Base-by-base conservation (phyloP, 345 rosid genomes). In the Brassica nigra region DNA sequence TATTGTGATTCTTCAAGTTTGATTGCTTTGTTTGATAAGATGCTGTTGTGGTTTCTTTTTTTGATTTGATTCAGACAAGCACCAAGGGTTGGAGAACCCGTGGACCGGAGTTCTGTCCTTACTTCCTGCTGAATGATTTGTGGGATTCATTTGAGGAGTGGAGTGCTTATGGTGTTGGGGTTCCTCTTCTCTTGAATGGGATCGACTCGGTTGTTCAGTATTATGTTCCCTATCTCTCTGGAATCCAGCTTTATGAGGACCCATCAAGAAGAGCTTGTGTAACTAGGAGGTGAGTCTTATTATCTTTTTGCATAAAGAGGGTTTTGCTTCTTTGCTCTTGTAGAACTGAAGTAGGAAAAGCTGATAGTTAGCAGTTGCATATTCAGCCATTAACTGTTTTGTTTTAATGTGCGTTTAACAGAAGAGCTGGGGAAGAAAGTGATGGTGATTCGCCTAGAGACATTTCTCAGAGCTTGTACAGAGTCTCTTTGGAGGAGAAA, bases 161-260 rank as follows among this genome's bases (percentile, higher is more conserved):
- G 97, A 93, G 98, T 61, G 97, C 90, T 0, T 91, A 89, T 15
- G 95, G 98, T 14, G 90, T 88, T 0, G 98, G 97, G 49, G 92
- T 90, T 61, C 98, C 98, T 4, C 85, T 91, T 67, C 67, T 90
- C 31, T 86, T 93, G 54, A 84, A 90, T 66, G 95, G 89, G 28
- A 73, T 75, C 0, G 89, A 93, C 76, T 83, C 79, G 18, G 98
- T 91, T 70, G 83, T 88, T 80, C 98, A 93, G 86, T 93, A 93
- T 64, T 93, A 93, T 78, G 93, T 89, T 36, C 98, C 98, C 0
- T 93, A 87, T 80, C 85, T 93, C 74, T 93, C 98, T 16, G 98
- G 93, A n/a, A 91, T 93, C 77, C 98, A 93, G 80, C 78, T 93
- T 31, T 93, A 89, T 73, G 78, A 83, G 37, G 91, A 88, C 14